Evolutionary conservation across 192 early-diverging fungal genomes (phyloP).

Genomic region (Coemansia asiatica): DNA sequence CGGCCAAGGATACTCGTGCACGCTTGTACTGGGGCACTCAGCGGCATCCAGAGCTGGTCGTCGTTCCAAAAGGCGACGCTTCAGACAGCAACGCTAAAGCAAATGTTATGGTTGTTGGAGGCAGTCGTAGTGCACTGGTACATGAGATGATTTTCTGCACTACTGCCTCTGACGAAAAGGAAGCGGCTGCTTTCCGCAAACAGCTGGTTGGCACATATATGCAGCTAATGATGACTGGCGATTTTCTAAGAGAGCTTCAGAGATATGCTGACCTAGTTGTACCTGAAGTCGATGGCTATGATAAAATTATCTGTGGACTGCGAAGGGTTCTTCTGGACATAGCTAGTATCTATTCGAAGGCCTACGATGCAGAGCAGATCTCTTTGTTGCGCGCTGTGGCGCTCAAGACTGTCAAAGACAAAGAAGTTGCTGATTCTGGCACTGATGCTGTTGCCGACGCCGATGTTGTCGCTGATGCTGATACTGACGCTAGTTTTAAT

Average conservation of each 20-base stretch:
- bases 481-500: background rate
- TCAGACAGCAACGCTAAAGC: background rate
- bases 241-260: conserved; percentile 51
- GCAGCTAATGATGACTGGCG: conserved; percentile 43
- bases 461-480: no score
- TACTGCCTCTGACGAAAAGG: conserved; percentile 10
- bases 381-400: conserved; percentile 28
- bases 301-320: conserved; percentile 11
- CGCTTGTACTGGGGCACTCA: conserved; percentile 60
- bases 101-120: conserved; percentile 43
- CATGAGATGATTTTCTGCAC: conserved; percentile 65
- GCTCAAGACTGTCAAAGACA: conserved; percentile 10
- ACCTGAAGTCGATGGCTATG: conserved; percentile 26
- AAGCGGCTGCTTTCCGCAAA: conserved; percentile 20
- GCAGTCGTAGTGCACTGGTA: conserved; percentile 58
- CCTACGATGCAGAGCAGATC: conserved; percentile 36
- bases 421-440: background rate
- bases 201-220: conserved; percentile 43
- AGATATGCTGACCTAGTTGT: conserved; percentile 52
- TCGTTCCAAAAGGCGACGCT: conserved; percentile 10
- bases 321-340: conserved; percentile 22
- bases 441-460: background rate
- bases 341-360: conserved; percentile 24
- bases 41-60: conserved; percentile 58
- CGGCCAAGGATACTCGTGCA: conserved; percentile 32